Conservation (phyloP, 2,329 filamentous ascomycete genomes). For the Stromatinia cepivora region DNA sequence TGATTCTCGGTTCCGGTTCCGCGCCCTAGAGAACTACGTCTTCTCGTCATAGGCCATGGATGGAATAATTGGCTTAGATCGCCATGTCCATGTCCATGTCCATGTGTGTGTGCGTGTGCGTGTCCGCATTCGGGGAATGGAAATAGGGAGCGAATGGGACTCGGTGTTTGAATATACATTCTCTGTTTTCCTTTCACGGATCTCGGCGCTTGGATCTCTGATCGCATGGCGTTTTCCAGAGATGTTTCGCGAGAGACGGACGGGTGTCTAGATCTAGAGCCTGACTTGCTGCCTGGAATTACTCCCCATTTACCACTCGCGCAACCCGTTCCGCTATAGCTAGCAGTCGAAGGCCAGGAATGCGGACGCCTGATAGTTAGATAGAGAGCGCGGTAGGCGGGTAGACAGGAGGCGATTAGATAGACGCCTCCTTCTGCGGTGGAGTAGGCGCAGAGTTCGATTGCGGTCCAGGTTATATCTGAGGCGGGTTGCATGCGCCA, state of each 20-base stretch:
- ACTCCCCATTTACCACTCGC: not conserved
- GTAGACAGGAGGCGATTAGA: conserved; percentile 21
- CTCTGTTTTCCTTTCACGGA: not conserved
- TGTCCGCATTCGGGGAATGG: not conserved
- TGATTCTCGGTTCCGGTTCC: not conserved
- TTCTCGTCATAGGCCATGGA: not conserved
- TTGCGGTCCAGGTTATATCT: conserved; percentile 18
- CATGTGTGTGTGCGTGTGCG: not conserved
- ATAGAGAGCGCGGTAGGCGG: conserved; percentile 5
- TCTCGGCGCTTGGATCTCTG: too few relatives aligned
- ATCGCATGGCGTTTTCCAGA: too few relatives aligned
- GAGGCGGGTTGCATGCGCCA: not conserved
- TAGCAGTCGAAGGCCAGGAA: not conserved
- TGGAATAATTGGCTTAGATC: not conserved
- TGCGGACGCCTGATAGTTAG: not conserved
- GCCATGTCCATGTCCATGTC: not conserved
- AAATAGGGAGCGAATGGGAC: not conserved
- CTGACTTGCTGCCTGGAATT: not conserved
- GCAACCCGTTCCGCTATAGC: not conserved
- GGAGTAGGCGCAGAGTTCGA: not conserved
- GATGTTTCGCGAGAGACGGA: too few relatives aligned
- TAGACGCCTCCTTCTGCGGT: conserved; percentile 14
- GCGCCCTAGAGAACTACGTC: not conserved
- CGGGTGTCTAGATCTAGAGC: too few relatives aligned
- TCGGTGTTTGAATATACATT: not conserved